Percentiles rank a stretch among this genome's conserved stretches.
Evolutionary conservation across 805 yeast genomes (phyloP).

Genomic region (Saturnispora gosingensis): DNA sequence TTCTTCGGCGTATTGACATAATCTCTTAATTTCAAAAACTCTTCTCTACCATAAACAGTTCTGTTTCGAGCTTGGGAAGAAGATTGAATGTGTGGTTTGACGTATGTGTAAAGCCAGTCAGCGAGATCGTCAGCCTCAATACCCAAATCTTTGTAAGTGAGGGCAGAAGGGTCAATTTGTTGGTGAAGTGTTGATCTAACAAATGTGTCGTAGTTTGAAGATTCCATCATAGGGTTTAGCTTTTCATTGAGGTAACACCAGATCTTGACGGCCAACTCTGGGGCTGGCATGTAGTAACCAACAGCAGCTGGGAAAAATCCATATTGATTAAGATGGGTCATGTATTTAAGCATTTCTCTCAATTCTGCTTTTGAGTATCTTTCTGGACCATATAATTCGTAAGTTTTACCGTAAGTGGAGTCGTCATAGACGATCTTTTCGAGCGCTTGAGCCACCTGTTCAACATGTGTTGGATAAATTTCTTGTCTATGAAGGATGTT

Average conservation of each 20-base stretch:
- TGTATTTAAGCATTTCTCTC: slow-evolving; percentile 56
- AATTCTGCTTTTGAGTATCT: slow-evolving; percentile 51
- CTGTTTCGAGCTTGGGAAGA: slow-evolving; percentile 30
- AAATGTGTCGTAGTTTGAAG: slow-evolving; percentile 58
- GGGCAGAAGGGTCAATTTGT: slow-evolving; percentile 47
- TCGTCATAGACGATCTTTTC: slow-evolving; percentile 77
- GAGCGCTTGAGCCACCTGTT: slow-evolving; percentile 70
- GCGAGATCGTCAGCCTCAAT: slow-evolving; percentile 47
- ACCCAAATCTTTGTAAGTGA: slow-evolving; percentile 63
- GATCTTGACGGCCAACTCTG: slow-evolving; percentile 28
- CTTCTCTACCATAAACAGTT: slow-evolving; percentile 31
- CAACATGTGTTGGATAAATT: slow-evolving; percentile 63
- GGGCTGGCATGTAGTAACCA: slow-evolving; percentile 31
- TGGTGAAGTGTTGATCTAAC: slow-evolving; percentile 69
- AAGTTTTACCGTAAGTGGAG: slow-evolving; percentile 66
- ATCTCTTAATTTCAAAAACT: slow-evolving; percentile 27
- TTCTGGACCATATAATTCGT: slow-evolving; percentile 69
- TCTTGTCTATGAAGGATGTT: slow-evolving; percentile 59
- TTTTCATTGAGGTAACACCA: slow-evolving; percentile 33
- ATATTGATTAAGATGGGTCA: slow-evolving; percentile 28
- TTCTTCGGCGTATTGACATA: slow-evolving; percentile 30
- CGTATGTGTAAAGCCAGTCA: slow-evolving; percentile 39
- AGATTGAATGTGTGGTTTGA: slow-evolving; percentile 28
- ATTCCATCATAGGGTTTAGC: slow-evolving; percentile 32
- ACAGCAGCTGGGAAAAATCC: slow-evolving; percentile 30